Evolutionary conservation across 257 asterid genomes (phyloP).

Genomic region (Handroanthus guayacan): DNA sequence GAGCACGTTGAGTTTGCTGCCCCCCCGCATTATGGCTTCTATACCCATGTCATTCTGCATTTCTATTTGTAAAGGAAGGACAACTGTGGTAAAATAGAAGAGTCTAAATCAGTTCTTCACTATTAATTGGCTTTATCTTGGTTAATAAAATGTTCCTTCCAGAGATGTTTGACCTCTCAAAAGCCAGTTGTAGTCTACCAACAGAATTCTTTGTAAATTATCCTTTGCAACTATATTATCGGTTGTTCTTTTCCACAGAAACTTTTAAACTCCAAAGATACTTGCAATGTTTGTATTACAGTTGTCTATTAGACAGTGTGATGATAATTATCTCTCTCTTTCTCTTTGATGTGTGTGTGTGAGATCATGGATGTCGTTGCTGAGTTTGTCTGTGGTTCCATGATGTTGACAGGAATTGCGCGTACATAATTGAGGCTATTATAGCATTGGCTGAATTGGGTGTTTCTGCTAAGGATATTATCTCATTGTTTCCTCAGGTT

Average conservation of each 20-base stretch:
- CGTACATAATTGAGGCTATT: conserved; percentile 86
- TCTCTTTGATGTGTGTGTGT: background rate
- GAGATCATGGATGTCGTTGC: background rate
- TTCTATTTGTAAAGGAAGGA: too few species aligned
- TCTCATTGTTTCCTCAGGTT: conserved; percentile 87
- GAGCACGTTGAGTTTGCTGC: conserved; percentile 20
- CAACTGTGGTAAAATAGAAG: too few species aligned
- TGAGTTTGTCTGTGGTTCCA: conserved; percentile 14
- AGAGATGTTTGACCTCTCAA: conserved; percentile 1
- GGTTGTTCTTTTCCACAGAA: background rate
- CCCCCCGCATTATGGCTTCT: conserved; percentile 5
- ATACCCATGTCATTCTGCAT: background rate
- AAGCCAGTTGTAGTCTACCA: background rate
- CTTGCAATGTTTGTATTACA: conserved; percentile 23
- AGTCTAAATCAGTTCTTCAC: too few species aligned
- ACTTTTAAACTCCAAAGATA: conserved; percentile 7
- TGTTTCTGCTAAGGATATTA: conserved; percentile 78
- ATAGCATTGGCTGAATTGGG: conserved; percentile 94
- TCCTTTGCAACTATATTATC: conserved; percentile 22
- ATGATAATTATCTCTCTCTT: conserved; percentile 20
- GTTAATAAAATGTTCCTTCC: background rate
- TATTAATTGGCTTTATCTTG: conserved; percentile 12
- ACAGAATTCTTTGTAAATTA: conserved; percentile 4
- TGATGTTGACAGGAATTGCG: conserved; percentile 71
- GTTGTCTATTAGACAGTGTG: conserved; percentile 22